Evolutionary conservation across 2,329 filamentous ascomycete genomes (phyloP), one percentile per base, ranked within the genome.

Genomic region (Trichophaea hybrida): DNA sequence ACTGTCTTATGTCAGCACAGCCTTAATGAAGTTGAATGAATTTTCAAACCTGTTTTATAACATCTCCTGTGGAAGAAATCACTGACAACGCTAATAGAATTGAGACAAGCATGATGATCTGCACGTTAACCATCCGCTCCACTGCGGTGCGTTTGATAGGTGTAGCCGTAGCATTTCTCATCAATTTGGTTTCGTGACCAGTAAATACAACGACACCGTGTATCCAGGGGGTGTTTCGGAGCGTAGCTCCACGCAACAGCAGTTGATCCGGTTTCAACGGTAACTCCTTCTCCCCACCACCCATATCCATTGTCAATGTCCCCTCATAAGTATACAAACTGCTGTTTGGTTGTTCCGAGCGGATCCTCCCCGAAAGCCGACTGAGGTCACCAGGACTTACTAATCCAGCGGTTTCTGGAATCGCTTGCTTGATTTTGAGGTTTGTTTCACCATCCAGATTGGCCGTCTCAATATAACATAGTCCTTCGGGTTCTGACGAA

Each of bases 371-470:
- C 51, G 87, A 86, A 2, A 98, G 75, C 63, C 91, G 80, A 70
- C 88, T 88, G 63, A 98, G 76, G 68, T 97, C 91, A 64, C 80
- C 83, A 15, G 89, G 82, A 70, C 88, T 95, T 61, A 98, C 89
- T 70, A 96, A 78, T 62, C 85, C 78, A 12, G 86, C 83, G 0
- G 93, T 98, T 75, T 98, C 93, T 0, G 93, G 91, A 57, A 96
- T 83, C 1, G 84, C 91, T 75, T 98, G 93, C 75, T 98, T 98
- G 75, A 98, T 95, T 75, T 98, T 98, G 67, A 98, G 75, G 71
- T 98, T 98, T 17, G 93, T 98, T 74, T 98, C 93, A 67, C 93
- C 93, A 69, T 98, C 93, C 60, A 98, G 77, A 71, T 98, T 98
- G 31, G 93, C 91, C 1, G 93, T 98, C 74, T 98, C 93, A 70